phyloP scores from a whole-genome alignment of 2,329 filamentous ascomycete species.

The Paraconiothyrium brasiliense region DNA sequence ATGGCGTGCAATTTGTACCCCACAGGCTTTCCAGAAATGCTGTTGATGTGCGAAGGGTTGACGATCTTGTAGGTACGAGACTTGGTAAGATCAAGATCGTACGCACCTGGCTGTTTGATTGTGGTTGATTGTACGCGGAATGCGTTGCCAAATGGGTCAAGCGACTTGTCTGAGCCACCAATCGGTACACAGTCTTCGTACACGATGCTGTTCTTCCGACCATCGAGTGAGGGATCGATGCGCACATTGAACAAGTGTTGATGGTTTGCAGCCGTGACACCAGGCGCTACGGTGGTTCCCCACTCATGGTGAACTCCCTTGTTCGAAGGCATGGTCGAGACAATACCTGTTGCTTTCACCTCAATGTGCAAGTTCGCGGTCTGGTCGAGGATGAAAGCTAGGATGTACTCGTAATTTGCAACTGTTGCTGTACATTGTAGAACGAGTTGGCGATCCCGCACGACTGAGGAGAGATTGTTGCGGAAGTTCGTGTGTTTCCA shows the following conservation, averaged over 20 bases:
- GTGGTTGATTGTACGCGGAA: constrained; percentile 59
- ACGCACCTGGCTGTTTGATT: constrained; percentile 59
- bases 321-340: constrained; percentile 73
- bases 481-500: constrained; percentile 79
- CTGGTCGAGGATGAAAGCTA: constrained; percentile 77
- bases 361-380: constrained; percentile 73
- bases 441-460: constrained; percentile 71
- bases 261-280: constrained; percentile 74
- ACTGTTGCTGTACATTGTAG: constrained; percentile 76
- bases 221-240: constrained; percentile 59
- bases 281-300: constrained; percentile 74
- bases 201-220: constrained; percentile 55
- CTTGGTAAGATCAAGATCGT: constrained; percentile 56
- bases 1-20: constrained; percentile 61
- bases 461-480: constrained; percentile 69
- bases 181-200: constrained; percentile 67
- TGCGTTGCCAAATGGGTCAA: constrained; percentile 65
- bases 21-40: constrained; percentile 58
- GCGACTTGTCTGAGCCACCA: constrained; percentile 58
- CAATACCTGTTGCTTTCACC: constrained; percentile 73
- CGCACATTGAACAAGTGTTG: constrained; percentile 76
- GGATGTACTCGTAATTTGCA: constrained; percentile 77
- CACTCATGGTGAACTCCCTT: constrained; percentile 70
- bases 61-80: constrained; percentile 61
- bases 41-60: constrained; percentile 55